Conservation (phyloP, 2,329 filamentous ascomycete genomes). For the Dothideomycetes sp. region DNA sequence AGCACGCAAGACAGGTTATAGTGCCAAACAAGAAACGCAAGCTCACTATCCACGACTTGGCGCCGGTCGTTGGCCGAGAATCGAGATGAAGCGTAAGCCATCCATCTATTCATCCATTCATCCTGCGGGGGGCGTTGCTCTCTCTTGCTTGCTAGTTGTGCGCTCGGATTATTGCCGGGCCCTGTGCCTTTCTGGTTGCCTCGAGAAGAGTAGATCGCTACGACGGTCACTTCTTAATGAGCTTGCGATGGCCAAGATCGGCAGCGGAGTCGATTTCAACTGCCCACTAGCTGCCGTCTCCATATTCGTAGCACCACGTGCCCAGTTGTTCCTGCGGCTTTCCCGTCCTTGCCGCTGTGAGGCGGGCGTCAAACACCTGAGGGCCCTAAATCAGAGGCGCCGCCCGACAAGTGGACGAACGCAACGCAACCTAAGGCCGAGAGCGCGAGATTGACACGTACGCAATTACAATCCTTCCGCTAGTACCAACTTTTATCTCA, state of each 20-base stretch:
- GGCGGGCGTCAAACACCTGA: too few species aligned
- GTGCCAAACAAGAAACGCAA: conserved; percentile 2
- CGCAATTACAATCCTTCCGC: too few species aligned
- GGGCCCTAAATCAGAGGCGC: conserved; percentile 2
- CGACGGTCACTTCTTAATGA: neutral
- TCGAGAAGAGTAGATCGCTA: neutral
- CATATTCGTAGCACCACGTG: too few species aligned
- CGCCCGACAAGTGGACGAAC: neutral
- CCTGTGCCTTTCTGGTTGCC: neutral
- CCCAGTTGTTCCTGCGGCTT: too few species aligned
- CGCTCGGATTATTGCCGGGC: neutral
- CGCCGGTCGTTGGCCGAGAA: neutral
- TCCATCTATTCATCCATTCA: too few species aligned
- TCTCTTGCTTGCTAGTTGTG: neutral
- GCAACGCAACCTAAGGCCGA: too few species aligned
- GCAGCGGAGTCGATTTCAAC: neutral
- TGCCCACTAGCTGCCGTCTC: too few species aligned
- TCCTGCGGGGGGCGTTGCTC: neutral
- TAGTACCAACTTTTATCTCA: neutral
- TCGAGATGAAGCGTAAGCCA: neutral
- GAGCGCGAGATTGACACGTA: neutral
- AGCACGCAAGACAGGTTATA: too few species aligned
- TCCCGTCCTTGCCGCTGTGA: neutral
- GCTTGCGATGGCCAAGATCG: conserved; percentile 1
- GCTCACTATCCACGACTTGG: conserved; percentile 1